phyloP scores from a whole-genome alignment of 306 rosid genomes.

The Malus fusca region DNA sequence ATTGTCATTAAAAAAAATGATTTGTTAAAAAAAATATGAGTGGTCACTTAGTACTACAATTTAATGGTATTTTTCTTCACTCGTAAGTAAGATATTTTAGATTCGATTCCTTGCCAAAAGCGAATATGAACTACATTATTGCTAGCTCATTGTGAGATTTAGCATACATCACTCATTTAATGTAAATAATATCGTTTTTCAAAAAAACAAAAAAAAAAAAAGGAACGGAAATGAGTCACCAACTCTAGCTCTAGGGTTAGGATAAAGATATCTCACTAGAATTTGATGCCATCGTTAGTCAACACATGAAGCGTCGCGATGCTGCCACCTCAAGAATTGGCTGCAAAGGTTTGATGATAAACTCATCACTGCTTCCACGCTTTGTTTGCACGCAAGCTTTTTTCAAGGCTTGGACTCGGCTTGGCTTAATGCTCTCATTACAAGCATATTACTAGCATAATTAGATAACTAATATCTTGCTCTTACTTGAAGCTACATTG shows the following conservation, averaged over 20 bases:
- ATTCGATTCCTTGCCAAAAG: no score
- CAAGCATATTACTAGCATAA: neutral
- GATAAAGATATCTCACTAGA: conserved; percentile 26
- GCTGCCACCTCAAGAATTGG: neutral
- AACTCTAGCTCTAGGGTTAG: neutral
- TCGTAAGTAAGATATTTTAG: rapidly evolving
- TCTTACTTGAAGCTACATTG: neutral
- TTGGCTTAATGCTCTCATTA: neutral
- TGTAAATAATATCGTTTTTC: no score
- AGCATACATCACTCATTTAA: rapidly evolving
- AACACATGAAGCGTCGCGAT: conserved; percentile 22
- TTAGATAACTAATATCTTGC: neutral
- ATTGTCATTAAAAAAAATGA: no score
- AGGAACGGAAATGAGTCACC: neutral
- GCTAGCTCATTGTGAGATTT: rapidly evolving
- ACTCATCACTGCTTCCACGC: conserved; percentile 14
- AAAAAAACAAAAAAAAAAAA: no score
- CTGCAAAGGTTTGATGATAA: conserved; percentile 25
- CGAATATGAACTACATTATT: no score
- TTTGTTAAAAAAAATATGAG: no score
- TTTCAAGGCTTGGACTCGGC: conserved; percentile 10
- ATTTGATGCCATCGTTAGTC: neutral
- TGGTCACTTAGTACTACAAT: no score
- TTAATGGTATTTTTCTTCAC: no score
- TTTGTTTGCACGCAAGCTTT: conserved; percentile 40